Conservation (phyloP, 2,329 filamentous ascomycete species). For the Alternaria hordeiaustralica region DNA sequence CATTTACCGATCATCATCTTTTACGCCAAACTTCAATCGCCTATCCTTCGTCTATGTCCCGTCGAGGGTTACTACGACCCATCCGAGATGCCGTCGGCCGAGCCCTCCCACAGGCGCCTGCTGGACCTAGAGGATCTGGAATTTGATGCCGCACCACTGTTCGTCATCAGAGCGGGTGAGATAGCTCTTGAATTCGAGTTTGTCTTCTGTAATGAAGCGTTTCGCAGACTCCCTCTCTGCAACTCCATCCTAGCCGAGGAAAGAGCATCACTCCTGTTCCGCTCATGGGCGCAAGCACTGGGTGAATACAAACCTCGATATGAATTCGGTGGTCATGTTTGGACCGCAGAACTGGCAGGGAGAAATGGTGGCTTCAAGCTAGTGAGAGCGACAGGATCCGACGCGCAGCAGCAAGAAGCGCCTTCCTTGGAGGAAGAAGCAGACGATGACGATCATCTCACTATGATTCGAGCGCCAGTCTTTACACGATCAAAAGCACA, state of each 20-base stretch:
- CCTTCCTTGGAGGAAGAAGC: constrained; percentile 1
- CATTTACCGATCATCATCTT: not conserved
- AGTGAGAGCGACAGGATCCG: constrained; percentile 13
- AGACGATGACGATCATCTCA: not conserved
- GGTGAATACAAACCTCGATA: constrained; percentile 15
- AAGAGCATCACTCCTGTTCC: constrained; percentile 28
- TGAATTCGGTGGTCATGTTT: constrained; percentile 23
- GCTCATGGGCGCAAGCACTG: constrained; percentile 36
- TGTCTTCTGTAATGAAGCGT: constrained; percentile 31
- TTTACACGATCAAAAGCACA: constrained; percentile 16
- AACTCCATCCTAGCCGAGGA: constrained; percentile 12
- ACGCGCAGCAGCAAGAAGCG: not conserved
- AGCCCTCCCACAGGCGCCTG: not conserved
- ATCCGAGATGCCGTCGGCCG: constrained; percentile 7
- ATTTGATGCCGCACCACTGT: constrained; percentile 28
- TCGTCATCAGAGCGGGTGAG: constrained; percentile 25
- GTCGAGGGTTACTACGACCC: not conserved
- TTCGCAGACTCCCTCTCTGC: constrained; percentile 17
- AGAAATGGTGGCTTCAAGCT: constrained; percentile 23
- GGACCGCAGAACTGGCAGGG: constrained; percentile 26
- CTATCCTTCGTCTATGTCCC: not conserved
- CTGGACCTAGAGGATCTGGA: constrained; percentile 35
- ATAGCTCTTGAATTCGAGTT: constrained; percentile 23
- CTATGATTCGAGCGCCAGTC: not conserved
- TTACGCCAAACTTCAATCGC: not conserved